Percentiles rank a stretch among this genome's conserved stretches.
Evolutionary conservation across 2,329 filamentous ascomycete species (phyloP).

Genomic region (Arthrobotrys sinensis): DNA sequence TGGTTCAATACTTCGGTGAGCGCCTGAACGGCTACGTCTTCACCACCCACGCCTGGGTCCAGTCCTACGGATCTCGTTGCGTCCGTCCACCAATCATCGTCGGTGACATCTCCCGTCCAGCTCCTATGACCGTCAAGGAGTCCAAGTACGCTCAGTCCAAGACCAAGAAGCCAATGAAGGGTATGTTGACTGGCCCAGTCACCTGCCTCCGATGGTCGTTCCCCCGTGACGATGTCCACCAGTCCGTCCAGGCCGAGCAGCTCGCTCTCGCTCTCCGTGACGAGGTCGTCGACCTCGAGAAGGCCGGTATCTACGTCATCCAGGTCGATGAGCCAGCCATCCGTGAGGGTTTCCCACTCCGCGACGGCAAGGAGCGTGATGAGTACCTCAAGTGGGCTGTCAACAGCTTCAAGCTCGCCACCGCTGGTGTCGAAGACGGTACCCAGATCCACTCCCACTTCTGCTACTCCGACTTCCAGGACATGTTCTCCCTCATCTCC

Average conservation of each 20-base stretch:
- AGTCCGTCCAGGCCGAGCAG: conserved; percentile 98
- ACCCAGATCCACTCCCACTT: conserved; percentile 99
- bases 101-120: conserved; percentile 96
- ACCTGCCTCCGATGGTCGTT: conserved; percentile 99
- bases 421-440: conserved; percentile 90
- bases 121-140: conserved; percentile 99
- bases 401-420: conserved; percentile 96
- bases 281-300: conserved; percentile 97
- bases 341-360: conserved; percentile 98
- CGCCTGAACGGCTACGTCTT: conserved; percentile 96
- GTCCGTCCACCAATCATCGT: conserved; percentile 98
- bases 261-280: conserved; percentile 98
- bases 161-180: conserved; percentile 99
- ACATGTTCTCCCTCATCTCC: conserved; percentile 99
- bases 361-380: conserved; percentile 92
- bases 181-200: conserved; percentile 99
- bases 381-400: conserved; percentile 98
- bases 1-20: conserved; percentile 99
- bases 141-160: conserved; percentile 97
- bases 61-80: conserved; percentile 98
- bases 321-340: conserved; percentile 99
- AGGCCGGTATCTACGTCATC: conserved; percentile 96
- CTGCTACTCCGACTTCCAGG: conserved; percentile 99
- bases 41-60: conserved; percentile 99
- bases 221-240: conserved; percentile 99